Conservation (phyloP, 768 basidiomycete species). For the Suillus plorans region DNA sequence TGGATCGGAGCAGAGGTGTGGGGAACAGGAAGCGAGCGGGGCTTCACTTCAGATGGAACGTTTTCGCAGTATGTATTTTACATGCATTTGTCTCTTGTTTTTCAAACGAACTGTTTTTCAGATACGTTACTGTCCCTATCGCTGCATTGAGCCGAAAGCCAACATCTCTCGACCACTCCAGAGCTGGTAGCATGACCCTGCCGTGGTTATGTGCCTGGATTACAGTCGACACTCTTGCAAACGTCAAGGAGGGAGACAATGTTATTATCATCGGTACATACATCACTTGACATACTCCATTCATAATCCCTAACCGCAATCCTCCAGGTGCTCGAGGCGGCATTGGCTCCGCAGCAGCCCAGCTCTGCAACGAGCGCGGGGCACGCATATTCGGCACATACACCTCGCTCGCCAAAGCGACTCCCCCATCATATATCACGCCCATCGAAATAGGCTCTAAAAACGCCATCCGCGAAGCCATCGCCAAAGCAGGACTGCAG, state of each 20-base stretch:
- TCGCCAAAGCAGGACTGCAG: conserved; percentile 23
- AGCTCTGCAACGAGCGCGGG: conserved; percentile 31
- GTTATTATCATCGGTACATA: conserved; percentile 31
- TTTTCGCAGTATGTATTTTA: conserved; percentile 32
- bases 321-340: conserved; percentile 33
- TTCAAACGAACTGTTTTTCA: conserved; percentile 1
- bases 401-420: conserved; percentile 26
- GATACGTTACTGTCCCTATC: conserved; percentile 31
- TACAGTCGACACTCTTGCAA: conserved; percentile 33
- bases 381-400: conserved; percentile 36
- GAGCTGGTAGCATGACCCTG: conserved; percentile 34
- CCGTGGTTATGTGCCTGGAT: conserved; percentile 38
- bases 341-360: conserved; percentile 34
- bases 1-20: conserved; percentile 34
- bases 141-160: conserved; percentile 32
- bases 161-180: conserved; percentile 19
- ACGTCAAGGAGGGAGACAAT: conserved; percentile 32
- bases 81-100: neutral
- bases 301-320: neutral
- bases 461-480: conserved; percentile 30
- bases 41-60: conserved; percentile 32
- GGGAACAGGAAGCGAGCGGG: conserved; percentile 34
- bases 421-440: conserved; percentile 26
- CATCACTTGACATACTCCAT: neutral
- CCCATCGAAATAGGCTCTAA: conserved; percentile 32